Conservation (phyloP, 768 basidiomycete species). For the Russula ochroleuca region DNA sequence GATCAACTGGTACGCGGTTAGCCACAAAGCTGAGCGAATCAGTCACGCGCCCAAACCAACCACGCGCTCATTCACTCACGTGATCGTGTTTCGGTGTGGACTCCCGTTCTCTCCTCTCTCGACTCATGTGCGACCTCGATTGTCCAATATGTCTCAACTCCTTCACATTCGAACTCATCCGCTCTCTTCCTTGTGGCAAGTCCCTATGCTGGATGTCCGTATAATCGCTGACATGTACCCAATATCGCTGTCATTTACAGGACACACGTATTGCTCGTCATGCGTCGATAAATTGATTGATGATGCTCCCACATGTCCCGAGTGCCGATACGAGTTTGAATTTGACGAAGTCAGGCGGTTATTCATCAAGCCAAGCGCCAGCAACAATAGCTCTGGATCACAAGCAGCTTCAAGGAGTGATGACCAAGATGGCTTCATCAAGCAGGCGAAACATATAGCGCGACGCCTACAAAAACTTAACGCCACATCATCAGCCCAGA, state of each 20-base stretch:
- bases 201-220: not conserved
- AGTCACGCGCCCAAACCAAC: not conserved
- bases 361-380: not conserved
- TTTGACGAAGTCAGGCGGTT: conserved; percentile 2
- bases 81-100: conserved; percentile 7
- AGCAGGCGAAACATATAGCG: conserved; percentile 19
- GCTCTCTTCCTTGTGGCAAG: conserved; percentile 21
- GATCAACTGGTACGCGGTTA: not conserved
- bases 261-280: conserved; percentile 18
- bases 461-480: conserved; percentile 8
- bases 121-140: conserved; percentile 10
- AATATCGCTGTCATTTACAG: not conserved
- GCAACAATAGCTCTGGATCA: not conserved
- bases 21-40: not conserved
- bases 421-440: conserved; percentile 11
- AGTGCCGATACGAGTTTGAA: conserved; percentile 15
- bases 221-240: not conserved
- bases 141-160: conserved; percentile 22
- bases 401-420: not conserved
- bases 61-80: conserved; percentile 8
- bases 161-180: conserved; percentile 5
- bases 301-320: conserved; percentile 5
- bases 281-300: conserved; percentile 6
- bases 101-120: not conserved
- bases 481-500: not conserved